Base-by-base conservation (phyloP, 371 early-diverging fungal species). In the Blakeslea trispora region DNA sequence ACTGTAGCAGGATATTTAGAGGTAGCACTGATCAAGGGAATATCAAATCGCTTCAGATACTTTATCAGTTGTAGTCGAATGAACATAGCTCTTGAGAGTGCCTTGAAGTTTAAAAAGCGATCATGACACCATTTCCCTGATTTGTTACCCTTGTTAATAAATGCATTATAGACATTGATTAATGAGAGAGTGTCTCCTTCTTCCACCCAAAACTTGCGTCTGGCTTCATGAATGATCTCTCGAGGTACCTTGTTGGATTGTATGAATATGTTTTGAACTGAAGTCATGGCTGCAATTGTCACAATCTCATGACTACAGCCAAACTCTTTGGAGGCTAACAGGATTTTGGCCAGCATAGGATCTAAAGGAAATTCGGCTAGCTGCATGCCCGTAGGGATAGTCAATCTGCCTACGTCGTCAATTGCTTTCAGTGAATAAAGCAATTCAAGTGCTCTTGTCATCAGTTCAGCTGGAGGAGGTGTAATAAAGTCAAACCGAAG, bases 171-270 rank as follows among this genome's bases (percentile, higher is more conserved):
- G 0, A 91, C 92, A 59, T 91, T 91, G 18, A 94, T 61, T 23
- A 87, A 75, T 4, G 91, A 87, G 5, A 94, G 66, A 64, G 88
- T 91, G 53, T 95, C 94, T 3, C 93, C 93, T 63, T 94, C 93
- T 57, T 89, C 81, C 0, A 86, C 91, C 54, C 89, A 81, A 60
- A 94, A 92, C 69, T 85, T 88, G 45, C 81, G 77, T 43, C 88
- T 71, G 46, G 81, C 75, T 40, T 87, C 86, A 32, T 75, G 66
- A 5, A 84, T 69, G 7, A 84, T 77, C 6, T 83, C 81, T 32
- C 71, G 68, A 0, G 76, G 44, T 45, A 68, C 64, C 19, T 80
- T 81, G 17, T 75, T 50, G 6, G 87, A 83, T 15, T 73, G 67
- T 0, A 88, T 54, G 74, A 87, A 93, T 0, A 89, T 76, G 51